Percentiles rank a stretch among this genome's conserved stretches.
These are phyloP conservation scores for Rhodamnia argentea DNA, from an alignment of 345 rosid genomes.

Conservation along the genomic window DNA sequence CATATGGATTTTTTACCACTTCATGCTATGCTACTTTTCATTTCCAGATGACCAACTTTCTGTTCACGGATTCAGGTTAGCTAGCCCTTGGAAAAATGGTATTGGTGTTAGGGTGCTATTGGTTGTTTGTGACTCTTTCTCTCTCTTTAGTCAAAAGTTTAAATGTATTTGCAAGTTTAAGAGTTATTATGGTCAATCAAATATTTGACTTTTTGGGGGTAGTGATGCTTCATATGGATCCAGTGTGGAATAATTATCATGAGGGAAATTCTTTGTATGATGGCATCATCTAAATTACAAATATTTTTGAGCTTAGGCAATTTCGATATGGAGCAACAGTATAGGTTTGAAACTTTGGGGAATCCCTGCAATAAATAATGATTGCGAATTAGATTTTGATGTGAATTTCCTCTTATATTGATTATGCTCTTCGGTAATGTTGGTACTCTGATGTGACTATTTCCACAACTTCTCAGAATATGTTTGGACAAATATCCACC, in stretches of 20 bases:
- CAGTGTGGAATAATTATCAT: background rate
- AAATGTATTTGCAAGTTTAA: background rate
- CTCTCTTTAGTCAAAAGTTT: background rate
- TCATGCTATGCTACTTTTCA: background rate
- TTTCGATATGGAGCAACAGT: background rate
- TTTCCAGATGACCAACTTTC: background rate
- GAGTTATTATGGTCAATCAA: background rate
- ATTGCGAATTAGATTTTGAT: background rate
- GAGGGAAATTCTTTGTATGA: background rate
- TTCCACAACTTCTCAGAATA: background rate
- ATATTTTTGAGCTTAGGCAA: background rate
- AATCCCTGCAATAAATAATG: background rate
- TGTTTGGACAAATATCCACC: background rate
- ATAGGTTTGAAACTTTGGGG: background rate
- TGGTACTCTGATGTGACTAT: background rate
- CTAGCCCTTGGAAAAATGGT: background rate
- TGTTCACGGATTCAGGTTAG: background rate
- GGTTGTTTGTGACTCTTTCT: background rate
- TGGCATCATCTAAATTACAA: background rate
- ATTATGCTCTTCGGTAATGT: background rate
- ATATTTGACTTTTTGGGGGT: background rate
- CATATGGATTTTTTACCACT: background rate
- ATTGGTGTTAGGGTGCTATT: background rate
- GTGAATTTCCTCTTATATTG: background rate
- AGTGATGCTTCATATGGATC: background rate